phyloP scores from a whole-genome alignment of 257 asterid species.

The Jaltomata sinuosa region DNA sequence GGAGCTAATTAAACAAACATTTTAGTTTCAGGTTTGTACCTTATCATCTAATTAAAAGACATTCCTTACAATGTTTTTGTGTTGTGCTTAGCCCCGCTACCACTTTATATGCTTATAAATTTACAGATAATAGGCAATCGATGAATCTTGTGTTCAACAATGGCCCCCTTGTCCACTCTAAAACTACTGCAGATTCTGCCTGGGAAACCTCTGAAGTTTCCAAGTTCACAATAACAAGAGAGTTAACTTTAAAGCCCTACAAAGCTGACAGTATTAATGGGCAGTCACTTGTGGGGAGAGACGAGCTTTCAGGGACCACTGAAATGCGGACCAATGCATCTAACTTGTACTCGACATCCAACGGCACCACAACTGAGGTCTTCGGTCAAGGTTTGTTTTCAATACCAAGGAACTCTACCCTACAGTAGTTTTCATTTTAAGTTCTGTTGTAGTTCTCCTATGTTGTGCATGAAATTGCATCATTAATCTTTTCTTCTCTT shows the following conservation, averaged over 20 bases:
- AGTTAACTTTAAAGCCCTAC: constrained; percentile 23
- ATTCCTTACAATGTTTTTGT: background rate
- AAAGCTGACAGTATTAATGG: constrained; percentile 27
- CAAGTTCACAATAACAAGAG: constrained; percentile 61
- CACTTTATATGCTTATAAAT: constrained; percentile 1
- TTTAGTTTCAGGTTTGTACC: background rate
- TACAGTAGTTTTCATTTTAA: background rate
- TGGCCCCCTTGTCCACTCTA: constrained; percentile 20
- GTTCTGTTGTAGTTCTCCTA: background rate
- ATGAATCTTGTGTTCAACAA: constrained; percentile 48
- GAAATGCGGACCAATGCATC: constrained; percentile 21
- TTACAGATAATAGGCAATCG: constrained; percentile 50
- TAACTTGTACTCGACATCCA: constrained; percentile 31
- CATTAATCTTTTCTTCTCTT: background rate
- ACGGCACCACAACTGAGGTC: constrained; percentile 30
- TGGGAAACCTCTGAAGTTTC: constrained; percentile 38
- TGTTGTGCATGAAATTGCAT: background rate
- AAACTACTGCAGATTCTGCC: constrained; percentile 25
- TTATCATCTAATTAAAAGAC: background rate
- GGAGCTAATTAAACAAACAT: background rate
- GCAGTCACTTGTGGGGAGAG: constrained; percentile 4
- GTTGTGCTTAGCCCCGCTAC: background rate
- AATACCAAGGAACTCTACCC: background rate
- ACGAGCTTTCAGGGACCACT: constrained; percentile 31
- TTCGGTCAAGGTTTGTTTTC: constrained; percentile 43